Percentiles rank a stretch among this genome's conserved stretches.
Conservation (phyloP, 2,329 filamentous ascomycete genomes). For the Cladophialophora yegresii region DNA sequence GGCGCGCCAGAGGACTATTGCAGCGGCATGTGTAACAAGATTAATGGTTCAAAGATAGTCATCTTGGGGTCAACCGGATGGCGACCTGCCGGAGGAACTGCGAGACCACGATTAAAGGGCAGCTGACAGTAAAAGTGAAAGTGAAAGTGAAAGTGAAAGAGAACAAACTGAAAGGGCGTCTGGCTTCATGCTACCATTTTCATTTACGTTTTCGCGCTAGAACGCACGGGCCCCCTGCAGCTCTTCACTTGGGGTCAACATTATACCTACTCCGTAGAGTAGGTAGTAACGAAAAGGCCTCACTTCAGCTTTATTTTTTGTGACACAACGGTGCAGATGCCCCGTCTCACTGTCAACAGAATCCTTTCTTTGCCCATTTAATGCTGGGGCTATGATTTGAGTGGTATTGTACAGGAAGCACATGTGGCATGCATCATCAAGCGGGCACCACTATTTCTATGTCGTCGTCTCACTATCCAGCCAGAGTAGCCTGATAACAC, state of each 20-base stretch:
- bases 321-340: background rate
- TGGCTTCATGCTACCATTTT: background rate
- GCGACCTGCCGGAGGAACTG: background rate
- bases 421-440: background rate
- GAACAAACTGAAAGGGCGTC: background rate
- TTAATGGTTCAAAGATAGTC: background rate
- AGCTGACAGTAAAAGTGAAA: background rate
- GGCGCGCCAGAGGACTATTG: background rate
- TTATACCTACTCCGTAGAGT: no score
- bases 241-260: background rate
- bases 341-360: background rate
- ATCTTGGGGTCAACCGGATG: background rate
- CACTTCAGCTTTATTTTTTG: background rate
- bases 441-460: background rate
- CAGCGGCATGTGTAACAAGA: background rate
- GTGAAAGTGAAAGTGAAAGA: background rate
- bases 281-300: no score
- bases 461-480: background rate
- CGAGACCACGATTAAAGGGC: background rate
- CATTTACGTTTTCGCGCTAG: background rate
- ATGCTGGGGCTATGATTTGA: background rate
- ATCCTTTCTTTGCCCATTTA: background rate
- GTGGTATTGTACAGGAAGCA: background rate
- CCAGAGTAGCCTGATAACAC: no score
- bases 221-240: background rate